Evolutionary conservation across 129 eudicot species (phyloP).

Genomic region (Chrysanthemum lavandulifolium): DNA sequence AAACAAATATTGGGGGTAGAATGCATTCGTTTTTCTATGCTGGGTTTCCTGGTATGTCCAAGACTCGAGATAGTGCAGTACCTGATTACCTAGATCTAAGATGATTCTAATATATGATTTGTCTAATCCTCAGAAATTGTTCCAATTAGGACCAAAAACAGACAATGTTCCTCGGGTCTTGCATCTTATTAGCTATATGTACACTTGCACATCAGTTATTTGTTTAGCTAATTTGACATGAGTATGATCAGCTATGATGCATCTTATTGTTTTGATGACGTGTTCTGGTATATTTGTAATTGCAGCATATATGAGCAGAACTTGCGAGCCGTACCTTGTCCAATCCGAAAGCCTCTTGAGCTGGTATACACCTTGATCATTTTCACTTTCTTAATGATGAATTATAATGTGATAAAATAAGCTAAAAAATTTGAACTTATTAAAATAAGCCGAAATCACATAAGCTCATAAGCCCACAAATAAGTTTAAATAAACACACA

Average conservation of each 20-base stretch:
- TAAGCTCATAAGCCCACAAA: too few relatives aligned
- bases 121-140: conserved; percentile 59
- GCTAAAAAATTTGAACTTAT: too few relatives aligned
- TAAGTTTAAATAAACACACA: too few relatives aligned
- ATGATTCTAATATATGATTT: conserved; percentile 10
- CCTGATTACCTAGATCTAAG: not conserved
- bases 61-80: not conserved
- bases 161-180: conserved; percentile 98
- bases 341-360: conserved; percentile 28
- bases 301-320: conserved; percentile 60
- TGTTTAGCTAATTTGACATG: not conserved
- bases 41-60: conserved; percentile 35
- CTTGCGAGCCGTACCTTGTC: conserved; percentile 54
- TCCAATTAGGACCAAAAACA: conserved; percentile 89
- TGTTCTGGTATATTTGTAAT: conserved; percentile 10
- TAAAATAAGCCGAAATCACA: too few relatives aligned
- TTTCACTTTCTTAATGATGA: not conserved
- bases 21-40: conserved; percentile 73
- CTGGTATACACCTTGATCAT: conserved; percentile 36
- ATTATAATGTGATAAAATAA: too few relatives aligned
- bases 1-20: too few relatives aligned
- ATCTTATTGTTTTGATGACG: conserved; percentile 14
- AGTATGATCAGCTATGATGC: not conserved
- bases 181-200: too few relatives aligned
- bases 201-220: not conserved